phyloP scores from a whole-genome alignment of 257 asterid species.

The Petunia secreta region DNA sequence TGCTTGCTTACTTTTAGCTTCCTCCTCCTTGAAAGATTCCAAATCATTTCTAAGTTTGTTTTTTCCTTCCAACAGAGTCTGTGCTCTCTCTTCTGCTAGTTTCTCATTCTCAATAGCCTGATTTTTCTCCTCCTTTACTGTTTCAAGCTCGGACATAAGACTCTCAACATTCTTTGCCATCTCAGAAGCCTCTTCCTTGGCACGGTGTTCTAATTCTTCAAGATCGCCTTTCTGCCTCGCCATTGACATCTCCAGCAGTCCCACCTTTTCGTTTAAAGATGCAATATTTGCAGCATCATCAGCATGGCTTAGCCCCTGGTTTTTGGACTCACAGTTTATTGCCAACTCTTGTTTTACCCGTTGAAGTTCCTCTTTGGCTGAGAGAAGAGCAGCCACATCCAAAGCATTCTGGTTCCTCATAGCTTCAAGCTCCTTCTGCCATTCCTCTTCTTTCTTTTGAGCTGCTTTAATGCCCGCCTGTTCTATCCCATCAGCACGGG shows the following conservation, averaged over 20 bases:
- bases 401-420: conserved; percentile 74
- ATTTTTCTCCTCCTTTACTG: conserved; percentile 67
- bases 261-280: conserved; percentile 78
- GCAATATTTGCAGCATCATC: conserved; percentile 84
- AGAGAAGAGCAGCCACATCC: conserved; percentile 76
- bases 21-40: conserved; percentile 77
- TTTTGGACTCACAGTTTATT: conserved; percentile 70
- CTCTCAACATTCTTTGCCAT: conserved; percentile 63
- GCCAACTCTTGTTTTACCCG: conserved; percentile 73
- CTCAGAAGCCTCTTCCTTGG: conserved; percentile 70
- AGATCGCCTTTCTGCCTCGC: conserved; percentile 68
- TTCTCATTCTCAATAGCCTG: conserved; percentile 74
- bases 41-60: conserved; percentile 69
- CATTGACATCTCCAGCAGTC: conserved; percentile 69
- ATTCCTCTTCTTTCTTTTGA: conserved; percentile 82
- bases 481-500: conserved; percentile 89
- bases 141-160: conserved; percentile 69
- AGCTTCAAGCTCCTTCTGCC: conserved; percentile 77
- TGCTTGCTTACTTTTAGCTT: conserved; percentile 91
- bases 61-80: conserved; percentile 75
- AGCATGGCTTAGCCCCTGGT: conserved; percentile 80
- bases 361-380: conserved; percentile 74
- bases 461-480: conserved; percentile 89
- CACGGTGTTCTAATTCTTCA: conserved; percentile 65
- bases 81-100: conserved; percentile 82